These are phyloP conservation scores for Cystofilobasidium bisporidii DNA, from an alignment of 768 basidiomycete genomes.

Conservation along the genomic window DNA sequence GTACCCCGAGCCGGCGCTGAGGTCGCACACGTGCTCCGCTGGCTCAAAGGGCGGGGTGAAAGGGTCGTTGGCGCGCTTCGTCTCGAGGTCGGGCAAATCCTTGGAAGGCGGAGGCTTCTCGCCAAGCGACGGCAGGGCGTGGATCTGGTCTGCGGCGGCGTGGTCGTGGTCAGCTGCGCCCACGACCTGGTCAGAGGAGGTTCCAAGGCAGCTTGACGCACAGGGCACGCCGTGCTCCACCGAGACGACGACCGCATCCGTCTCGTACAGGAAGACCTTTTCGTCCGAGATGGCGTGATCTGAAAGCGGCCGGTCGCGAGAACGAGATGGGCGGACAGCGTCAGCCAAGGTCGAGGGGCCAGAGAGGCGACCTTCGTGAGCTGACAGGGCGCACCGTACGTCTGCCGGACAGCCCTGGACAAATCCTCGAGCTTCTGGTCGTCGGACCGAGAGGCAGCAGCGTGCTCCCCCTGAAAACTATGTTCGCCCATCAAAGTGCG, in stretches of 20 bases:
- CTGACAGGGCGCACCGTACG: constrained; percentile 4
- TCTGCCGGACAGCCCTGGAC: background rate
- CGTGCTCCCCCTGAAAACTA: no score
- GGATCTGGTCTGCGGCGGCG: constrained; percentile 5
- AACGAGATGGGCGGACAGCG: background rate
- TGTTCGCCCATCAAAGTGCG: no score
- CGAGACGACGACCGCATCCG: background rate
- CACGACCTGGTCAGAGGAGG: no score
- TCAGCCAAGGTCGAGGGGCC: background rate
- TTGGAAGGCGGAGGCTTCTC: constrained; percentile 22
- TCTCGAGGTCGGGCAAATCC: constrained; percentile 12
- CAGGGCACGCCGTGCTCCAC: constrained; percentile 1
- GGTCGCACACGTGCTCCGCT: constrained; percentile 7
- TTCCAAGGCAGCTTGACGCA: background rate
- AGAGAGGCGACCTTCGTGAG: background rate
- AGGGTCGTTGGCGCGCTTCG: background rate
- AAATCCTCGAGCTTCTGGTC: background rate
- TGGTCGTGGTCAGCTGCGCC: no score
- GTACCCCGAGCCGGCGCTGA: background rate
- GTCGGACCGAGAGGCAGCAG: no score
- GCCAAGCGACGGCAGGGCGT: constrained; percentile 6
- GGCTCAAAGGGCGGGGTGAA: constrained; percentile 19
- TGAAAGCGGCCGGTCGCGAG: background rate
- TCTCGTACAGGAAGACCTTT: constrained; percentile 26
- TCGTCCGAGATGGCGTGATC: constrained; percentile 3